Evolutionary conservation across 208 protist species (phyloP).

Genomic region (Herpetomonas samuelpessoai): DNA sequence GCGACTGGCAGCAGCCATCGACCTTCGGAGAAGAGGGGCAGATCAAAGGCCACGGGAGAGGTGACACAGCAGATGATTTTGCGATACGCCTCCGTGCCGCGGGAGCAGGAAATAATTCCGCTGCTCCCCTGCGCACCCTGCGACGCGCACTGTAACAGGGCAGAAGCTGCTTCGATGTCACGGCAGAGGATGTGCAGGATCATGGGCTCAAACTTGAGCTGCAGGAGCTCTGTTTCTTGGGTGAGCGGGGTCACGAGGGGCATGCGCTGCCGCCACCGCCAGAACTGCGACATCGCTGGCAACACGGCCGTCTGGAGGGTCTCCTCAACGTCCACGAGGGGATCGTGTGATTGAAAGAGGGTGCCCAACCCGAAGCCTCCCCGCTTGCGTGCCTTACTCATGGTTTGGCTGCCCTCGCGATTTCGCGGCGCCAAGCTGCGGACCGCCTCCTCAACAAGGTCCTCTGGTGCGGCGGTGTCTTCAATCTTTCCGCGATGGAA

Average conservation of each 20-base stretch:
- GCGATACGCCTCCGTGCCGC: constrained; percentile 34
- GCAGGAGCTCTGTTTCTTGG: constrained; percentile 52
- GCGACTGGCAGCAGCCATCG: constrained; percentile 38
- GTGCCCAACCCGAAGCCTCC: constrained; percentile 57
- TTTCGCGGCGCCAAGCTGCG: not conserved
- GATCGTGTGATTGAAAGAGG: constrained; percentile 75
- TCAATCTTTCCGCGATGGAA: constrained; percentile 63
- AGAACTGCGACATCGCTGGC: constrained; percentile 39
- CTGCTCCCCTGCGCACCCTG: constrained; percentile 78
- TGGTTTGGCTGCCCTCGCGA: not conserved
- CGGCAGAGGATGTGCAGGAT: constrained; percentile 76
- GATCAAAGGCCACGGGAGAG: constrained; percentile 55
- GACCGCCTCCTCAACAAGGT: not conserved
- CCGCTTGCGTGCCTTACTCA: constrained; percentile 43
- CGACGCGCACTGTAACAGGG: constrained; percentile 65
- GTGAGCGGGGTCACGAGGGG: constrained; percentile 13
- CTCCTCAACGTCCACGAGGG: constrained; percentile 22
- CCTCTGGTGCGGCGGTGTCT: not conserved
- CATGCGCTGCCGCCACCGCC: constrained; percentile 32
- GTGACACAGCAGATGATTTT: constrained; percentile 84
- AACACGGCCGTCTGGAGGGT: constrained; percentile 20
- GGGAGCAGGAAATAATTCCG: constrained; percentile 69
- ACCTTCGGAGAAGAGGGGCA: constrained; percentile 48
- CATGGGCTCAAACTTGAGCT: constrained; percentile 87
- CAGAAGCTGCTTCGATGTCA: constrained; percentile 46